These are phyloP conservation scores for Ammopiptanthus mongolicus DNA, from an alignment of 306 rosid species.

Conservation along the genomic window DNA sequence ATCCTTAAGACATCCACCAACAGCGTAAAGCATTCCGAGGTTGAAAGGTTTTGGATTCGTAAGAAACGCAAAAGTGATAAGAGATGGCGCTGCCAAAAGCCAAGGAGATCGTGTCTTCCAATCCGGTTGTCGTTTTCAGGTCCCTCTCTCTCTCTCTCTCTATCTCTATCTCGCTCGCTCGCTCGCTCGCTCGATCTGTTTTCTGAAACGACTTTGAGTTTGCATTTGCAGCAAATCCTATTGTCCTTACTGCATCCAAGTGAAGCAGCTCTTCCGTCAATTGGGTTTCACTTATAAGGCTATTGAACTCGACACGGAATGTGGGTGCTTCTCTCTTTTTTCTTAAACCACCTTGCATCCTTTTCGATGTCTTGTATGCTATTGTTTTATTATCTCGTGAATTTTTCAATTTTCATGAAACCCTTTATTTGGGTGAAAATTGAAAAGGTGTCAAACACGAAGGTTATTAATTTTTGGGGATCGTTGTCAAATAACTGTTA, in stretches of 20 bases:
- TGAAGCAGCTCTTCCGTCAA: conserved; percentile 48
- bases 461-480: neutral
- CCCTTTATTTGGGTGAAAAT: neutral
- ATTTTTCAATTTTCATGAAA: neutral
- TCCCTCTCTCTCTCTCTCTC: neutral
- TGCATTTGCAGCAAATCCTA: conserved; percentile 48
- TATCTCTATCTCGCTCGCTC: neutral
- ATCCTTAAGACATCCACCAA: too few relatives aligned
- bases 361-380: too few relatives aligned
- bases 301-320: conserved; percentile 58
- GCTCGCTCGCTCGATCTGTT: neutral
- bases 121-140: conserved; percentile 82
- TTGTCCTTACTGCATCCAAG: conserved; percentile 59
- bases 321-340: conserved; percentile 23
- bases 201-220: neutral
- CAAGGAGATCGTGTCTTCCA: conserved; percentile 69
- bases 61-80: neutral
- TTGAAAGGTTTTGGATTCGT: neutral
- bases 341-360: too few relatives aligned
- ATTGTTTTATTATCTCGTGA: neutral
- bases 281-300: conserved; percentile 48
- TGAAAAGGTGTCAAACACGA: neutral
- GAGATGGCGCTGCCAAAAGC: conserved; percentile 77
- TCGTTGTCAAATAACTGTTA: neutral
- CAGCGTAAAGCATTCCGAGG: neutral